These are phyloP conservation scores for Globisporangium irregulare DNA, from an alignment of 352 stramenopile species.

Conservation along the genomic window DNA sequence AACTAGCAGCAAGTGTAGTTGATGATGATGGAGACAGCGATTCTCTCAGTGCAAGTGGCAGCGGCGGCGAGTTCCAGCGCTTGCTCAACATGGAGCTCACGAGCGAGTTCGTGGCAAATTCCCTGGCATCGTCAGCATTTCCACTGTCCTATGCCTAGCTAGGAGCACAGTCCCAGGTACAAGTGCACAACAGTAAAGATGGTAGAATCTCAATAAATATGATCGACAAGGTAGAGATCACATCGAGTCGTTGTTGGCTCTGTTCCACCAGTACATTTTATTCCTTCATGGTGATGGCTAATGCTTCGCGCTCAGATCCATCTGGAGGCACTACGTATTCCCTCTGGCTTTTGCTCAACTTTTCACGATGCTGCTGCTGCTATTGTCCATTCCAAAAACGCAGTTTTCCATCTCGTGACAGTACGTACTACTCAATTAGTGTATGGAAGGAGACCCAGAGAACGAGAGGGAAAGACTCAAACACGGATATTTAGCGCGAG, in stretches of 20 bases:
- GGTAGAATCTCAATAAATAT: background rate
- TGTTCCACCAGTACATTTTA: background rate
- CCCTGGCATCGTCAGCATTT: background rate
- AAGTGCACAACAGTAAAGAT: background rate
- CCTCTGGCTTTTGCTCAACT: background rate
- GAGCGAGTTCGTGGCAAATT: background rate
- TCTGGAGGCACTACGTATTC: background rate
- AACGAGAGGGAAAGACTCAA: background rate
- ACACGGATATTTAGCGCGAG: background rate
- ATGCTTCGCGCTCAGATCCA: background rate
- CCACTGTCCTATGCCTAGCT: background rate
- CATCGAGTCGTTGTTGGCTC: background rate
- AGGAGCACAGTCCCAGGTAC: background rate
- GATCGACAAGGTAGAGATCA: background rate
- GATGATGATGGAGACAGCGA: too few species aligned
- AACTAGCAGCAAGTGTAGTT: background rate
- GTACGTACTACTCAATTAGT: background rate
- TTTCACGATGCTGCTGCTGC: background rate
- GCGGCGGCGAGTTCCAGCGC: background rate
- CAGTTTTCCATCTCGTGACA: background rate
- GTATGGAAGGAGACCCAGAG: background rate
- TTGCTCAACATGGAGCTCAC: background rate
- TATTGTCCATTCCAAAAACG: conserved; percentile 11
- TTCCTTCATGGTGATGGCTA: background rate
- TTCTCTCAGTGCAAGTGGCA: background rate